phyloP scores from a whole-genome alignment of 2,329 filamentous ascomycete species.

The Fusarium sp. region DNA sequence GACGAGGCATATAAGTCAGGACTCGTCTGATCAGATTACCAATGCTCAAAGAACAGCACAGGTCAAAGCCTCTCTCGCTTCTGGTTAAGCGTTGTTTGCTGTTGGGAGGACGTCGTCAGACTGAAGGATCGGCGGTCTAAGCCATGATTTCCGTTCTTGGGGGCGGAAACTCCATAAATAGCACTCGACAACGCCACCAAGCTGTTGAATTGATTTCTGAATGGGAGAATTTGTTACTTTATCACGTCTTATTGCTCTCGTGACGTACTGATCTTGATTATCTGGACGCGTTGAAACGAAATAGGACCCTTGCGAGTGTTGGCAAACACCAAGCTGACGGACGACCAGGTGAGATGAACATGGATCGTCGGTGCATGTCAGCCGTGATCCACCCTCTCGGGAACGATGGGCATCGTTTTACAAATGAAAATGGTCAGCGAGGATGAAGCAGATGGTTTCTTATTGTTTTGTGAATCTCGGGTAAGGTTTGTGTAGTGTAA shows the following conservation, averaged over 20 bases:
- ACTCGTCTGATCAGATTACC: background rate
- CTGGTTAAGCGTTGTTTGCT: background rate
- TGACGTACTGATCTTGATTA: background rate
- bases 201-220: background rate
- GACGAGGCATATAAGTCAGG: background rate
- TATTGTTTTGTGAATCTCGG: background rate
- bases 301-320: background rate
- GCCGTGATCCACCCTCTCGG: slow-evolving; percentile 23
- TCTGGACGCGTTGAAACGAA: background rate
- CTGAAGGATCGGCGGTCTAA: slow-evolving; percentile 9
- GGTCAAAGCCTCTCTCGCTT: background rate
- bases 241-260: background rate
- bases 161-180: slow-evolving; percentile 2
- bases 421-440: slow-evolving; percentile 4
- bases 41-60: background rate
- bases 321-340: background rate
- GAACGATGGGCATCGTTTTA: background rate
- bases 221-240: background rate
- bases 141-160: slow-evolving; percentile 16
- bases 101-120: background rate
- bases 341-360: background rate
- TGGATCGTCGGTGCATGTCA: slow-evolving; percentile 26
- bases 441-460: background rate
- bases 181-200: background rate
- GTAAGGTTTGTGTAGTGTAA: background rate